Evolutionary conservation across 352 stramenopile genomes (phyloP).

Genomic region (Pythium rhizo-oryzae): DNA sequence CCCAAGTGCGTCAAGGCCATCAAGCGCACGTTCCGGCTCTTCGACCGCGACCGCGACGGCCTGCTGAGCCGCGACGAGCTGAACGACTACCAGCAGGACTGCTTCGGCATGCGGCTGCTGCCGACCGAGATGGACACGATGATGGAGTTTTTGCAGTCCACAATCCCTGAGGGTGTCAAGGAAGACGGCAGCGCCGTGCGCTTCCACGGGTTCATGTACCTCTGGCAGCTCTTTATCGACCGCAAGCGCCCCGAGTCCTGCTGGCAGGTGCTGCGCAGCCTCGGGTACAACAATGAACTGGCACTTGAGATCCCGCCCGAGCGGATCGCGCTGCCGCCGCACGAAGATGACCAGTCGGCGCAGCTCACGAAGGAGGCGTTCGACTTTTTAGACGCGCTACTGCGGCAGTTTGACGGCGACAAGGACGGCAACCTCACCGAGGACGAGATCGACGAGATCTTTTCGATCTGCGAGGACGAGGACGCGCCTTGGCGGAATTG

Average conservation of each 20-base stretch:
- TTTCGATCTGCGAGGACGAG: conserved; percentile 82
- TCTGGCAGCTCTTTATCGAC: conserved; percentile 90
- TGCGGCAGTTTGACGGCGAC: conserved; percentile 84
- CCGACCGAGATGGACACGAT: conserved; percentile 85
- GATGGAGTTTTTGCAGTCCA: conserved; percentile 77
- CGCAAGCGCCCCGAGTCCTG: conserved; percentile 88
- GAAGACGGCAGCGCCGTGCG: conserved; percentile 66
- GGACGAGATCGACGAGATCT: conserved; percentile 77
- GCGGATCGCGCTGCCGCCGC: conserved; percentile 49
- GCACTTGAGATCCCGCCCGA: conserved; percentile 76
- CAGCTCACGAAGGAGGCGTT: conserved; percentile 70
- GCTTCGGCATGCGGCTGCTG: conserved; percentile 83
- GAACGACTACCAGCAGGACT: conserved; percentile 90
- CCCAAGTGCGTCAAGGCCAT: conserved; percentile 85
- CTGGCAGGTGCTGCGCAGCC: conserved; percentile 83
- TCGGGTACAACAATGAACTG: conserved; percentile 85
- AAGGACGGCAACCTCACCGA: conserved; percentile 75
- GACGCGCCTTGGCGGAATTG: conserved; percentile 70
- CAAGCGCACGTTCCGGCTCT: conserved; percentile 87
- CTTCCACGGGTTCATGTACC: conserved; percentile 79
- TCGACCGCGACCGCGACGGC: conserved; percentile 80
- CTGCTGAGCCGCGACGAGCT: conserved; percentile 85
- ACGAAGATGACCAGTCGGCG: conserved; percentile 77
- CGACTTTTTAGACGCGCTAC: conserved; percentile 74
- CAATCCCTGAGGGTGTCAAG: conserved; percentile 66